These are phyloP conservation scores for Exophiala aquamarina DNA, from an alignment of 2,329 filamentous ascomycete genomes.

Conservation along the genomic window DNA sequence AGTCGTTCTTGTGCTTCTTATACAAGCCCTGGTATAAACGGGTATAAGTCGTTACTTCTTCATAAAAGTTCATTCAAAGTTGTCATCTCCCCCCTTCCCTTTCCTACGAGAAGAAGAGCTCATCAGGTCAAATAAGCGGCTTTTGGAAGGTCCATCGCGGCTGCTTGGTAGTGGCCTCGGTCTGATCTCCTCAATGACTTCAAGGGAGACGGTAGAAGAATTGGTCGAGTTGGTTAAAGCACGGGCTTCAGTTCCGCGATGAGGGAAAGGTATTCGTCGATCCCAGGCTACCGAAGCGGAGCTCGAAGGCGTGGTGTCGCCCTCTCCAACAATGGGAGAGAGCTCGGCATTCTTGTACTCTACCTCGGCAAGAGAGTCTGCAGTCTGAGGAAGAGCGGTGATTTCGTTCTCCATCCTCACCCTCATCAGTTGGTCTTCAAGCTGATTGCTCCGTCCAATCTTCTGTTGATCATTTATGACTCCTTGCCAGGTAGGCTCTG, in stretches of 20 bases:
- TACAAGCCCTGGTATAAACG: slow-evolving; percentile 17
- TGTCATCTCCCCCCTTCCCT: slow-evolving; percentile 40
- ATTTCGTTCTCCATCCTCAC: slow-evolving; percentile 17
- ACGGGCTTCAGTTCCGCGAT: slow-evolving; percentile 39
- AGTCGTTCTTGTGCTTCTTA: slow-evolving; percentile 18
- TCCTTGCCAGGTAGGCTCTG: slow-evolving; percentile 51
- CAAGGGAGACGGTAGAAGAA: slow-evolving; percentile 40
- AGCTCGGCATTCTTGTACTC: slow-evolving; percentile 10
- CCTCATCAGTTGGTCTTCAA: slow-evolving; percentile 14
- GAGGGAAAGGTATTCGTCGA: slow-evolving; percentile 42
- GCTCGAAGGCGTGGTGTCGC: slow-evolving; percentile 47
- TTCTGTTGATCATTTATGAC: slow-evolving; percentile 49
- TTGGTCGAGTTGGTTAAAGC: slow-evolving; percentile 47
- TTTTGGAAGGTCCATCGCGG: slow-evolving; percentile 37
- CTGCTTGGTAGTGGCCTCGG: slow-evolving; percentile 36
- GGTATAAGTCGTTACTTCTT: slow-evolving; percentile 29
- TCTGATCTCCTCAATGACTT: slow-evolving; percentile 43
- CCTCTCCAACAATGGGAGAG: slow-evolving; percentile 24
- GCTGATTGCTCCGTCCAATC: slow-evolving; percentile 21
- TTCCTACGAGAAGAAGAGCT: slow-evolving; percentile 42
- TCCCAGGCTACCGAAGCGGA: slow-evolving; percentile 46
- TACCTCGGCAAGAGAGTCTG: slow-evolving; percentile 13
- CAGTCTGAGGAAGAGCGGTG: slow-evolving; percentile 26
- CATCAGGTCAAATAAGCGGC: slow-evolving; percentile 46
- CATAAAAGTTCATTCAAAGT: neutral